Base-by-base conservation (phyloP, 192 early-diverging fungal genomes). In the Coemansia sp. region DNA sequence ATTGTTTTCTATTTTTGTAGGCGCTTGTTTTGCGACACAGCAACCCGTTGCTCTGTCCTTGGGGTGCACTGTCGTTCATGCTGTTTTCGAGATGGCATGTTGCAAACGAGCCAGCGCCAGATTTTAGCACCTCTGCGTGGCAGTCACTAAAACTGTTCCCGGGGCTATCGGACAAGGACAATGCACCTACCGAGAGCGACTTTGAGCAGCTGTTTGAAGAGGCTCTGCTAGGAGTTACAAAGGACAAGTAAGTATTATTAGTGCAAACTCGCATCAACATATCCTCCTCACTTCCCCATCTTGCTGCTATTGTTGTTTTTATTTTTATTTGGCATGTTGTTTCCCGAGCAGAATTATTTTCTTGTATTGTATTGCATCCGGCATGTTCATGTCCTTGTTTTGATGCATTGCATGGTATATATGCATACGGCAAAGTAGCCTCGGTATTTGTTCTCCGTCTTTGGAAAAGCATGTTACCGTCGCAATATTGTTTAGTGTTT, bases 231-330 rank as follows among this genome's bases (percentile, higher is more conserved):
- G 66, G 63, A 16, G 40, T 79, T 55, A 63, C 77, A 53, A 73
- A 73, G 39, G 77, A 79, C 68, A 79, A 61, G 77, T 79, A 79
- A 79, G 77, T 73, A 55, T 26, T 51, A 23, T n/a, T n/a, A n/a
- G n/a, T n/a, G n/a, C 26, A 26, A 7, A 45, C 1, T 51, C 25
- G 2, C 48, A 2, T 51, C 48, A 15, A 26, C 0, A 16, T n/a
- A 35, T 35, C 34, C 34, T 10, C 10, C 10, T 35, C 10, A 4
- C 34, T 10, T 35, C 10, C 34, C 34, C 4, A 7, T 43, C 40
- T 16, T 18, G 10, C 15, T 16, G 40, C 40, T 16, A 43, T 43
- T 43, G 40, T 43, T 7, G 5, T n/a, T n/a, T n/a, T n/a, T n/a
- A n/a, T n/a, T n/a, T n/a, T n/a, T n/a, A n/a, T n/a, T n/a, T n/a